Evolutionary conservation across 2,329 filamentous ascomycete species (phyloP).

Genomic region (Piedraia hortae): DNA sequence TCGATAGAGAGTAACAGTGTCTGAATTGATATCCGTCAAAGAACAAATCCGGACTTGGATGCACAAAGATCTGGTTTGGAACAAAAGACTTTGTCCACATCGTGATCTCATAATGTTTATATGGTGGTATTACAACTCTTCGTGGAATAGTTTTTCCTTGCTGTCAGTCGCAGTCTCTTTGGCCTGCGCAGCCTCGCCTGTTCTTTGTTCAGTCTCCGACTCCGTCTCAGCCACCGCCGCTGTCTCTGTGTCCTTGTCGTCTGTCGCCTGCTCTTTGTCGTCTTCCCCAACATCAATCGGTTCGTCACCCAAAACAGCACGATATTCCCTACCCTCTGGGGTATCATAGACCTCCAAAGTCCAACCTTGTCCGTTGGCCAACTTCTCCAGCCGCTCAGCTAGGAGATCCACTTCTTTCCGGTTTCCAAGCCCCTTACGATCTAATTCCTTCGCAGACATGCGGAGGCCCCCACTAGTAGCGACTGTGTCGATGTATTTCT

Average conservation of each 20-base stretch:
- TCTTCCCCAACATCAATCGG: slow-evolving; percentile 28
- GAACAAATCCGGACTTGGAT: too few relatives aligned
- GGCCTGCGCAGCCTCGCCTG: slow-evolving; percentile 2
- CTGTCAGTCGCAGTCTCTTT: slow-evolving; percentile 1
- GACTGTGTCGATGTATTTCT: slow-evolving; percentile 24
- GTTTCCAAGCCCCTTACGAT: slow-evolving; percentile 35
- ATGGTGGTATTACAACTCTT: too few relatives aligned
- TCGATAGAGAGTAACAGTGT: too few relatives aligned
- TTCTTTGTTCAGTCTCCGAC: too few relatives aligned
- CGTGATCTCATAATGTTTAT: too few relatives aligned
- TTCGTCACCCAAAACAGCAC: slow-evolving; percentile 37
- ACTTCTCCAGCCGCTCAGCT: slow-evolving; percentile 35
- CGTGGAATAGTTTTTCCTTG: too few relatives aligned
- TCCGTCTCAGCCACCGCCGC: slow-evolving; percentile 23
- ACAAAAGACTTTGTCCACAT: too few relatives aligned
- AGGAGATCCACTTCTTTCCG: slow-evolving; percentile 44
- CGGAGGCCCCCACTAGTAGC: slow-evolving; percentile 29
- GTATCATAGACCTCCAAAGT: slow-evolving; percentile 53
- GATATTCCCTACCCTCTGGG: slow-evolving; percentile 35
- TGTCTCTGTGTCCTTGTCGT: slow-evolving; percentile 15
- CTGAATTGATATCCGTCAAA: too few relatives aligned
- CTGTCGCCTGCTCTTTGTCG: slow-evolving; percentile 5
- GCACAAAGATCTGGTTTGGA: too few relatives aligned
- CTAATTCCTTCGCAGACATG: slow-evolving; percentile 17
- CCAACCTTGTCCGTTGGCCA: slow-evolving; percentile 49